Conservation (phyloP, 2,329 filamentous ascomycete species). For the Sporothrix mexicana region DNA sequence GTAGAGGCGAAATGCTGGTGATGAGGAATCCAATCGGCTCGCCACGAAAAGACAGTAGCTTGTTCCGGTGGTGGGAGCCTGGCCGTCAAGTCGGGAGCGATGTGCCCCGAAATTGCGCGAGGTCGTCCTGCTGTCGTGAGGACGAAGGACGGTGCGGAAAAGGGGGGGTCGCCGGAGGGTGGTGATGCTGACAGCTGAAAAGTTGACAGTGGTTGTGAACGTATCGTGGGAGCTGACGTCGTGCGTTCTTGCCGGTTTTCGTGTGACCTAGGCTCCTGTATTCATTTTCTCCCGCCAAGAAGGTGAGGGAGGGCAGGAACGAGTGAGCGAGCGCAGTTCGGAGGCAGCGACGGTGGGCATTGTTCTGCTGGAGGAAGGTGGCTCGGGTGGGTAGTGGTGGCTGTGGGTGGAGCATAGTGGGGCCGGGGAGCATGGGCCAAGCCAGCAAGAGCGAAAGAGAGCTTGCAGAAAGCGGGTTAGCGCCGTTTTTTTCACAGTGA, state of each 20-base stretch:
- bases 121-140: not conserved
- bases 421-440: conserved; percentile 20
- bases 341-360: conserved; percentile 24
- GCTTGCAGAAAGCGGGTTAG: conserved; percentile 26
- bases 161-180: not conserved
- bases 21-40: conserved; percentile 19
- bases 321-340: conserved; percentile 26
- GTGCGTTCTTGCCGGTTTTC: conserved; percentile 20
- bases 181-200: conserved; percentile 6
- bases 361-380: conserved; percentile 20
- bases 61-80: not conserved
- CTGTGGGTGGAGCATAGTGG: conserved; percentile 27
- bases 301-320: conserved; percentile 10
- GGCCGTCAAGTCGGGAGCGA: not conserved
- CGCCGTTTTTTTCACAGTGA: not conserved
- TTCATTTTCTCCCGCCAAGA: not conserved
- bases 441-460: conserved; percentile 6
- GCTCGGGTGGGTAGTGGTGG: not conserved
- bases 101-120: not conserved
- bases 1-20: not conserved
- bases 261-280: conserved; percentile 21
- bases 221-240: conserved; percentile 25
- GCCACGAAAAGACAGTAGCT: not conserved
- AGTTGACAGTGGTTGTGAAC: not conserved
- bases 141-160: not conserved